Conservation (phyloP, 139 green algal genomes). For the Nannochloris sp. region DNA sequence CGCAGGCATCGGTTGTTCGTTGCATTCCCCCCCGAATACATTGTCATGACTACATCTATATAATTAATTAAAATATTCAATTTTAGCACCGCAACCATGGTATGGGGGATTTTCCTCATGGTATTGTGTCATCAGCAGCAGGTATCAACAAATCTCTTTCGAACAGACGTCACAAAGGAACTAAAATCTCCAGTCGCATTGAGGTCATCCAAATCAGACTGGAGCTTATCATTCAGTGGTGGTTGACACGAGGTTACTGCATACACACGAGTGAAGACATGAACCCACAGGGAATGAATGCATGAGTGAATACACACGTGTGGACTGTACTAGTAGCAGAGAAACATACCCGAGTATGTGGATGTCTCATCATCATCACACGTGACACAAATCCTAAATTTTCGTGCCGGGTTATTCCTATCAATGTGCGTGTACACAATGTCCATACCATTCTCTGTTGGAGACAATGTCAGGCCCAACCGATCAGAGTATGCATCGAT, state of each 20-base stretch:
- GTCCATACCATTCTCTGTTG: not conserved
- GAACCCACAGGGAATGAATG: too few relatives aligned
- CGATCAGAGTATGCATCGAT: conserved; percentile 12
- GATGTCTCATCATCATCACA: not conserved
- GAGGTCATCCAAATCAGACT: not conserved
- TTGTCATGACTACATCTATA: too few relatives aligned
- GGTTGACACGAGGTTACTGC: too few relatives aligned
- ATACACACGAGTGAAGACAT: too few relatives aligned
- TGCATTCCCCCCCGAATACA: too few relatives aligned
- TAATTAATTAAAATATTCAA: too few relatives aligned
- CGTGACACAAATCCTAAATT: not conserved
- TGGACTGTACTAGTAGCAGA: not conserved
- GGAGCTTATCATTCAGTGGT: not conserved
- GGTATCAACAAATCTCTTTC: conserved; percentile 12
- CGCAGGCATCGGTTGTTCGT: too few relatives aligned
- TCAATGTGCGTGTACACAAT: conserved; percentile 8
- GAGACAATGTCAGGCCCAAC: conserved; percentile 18
- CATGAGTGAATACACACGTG: too few relatives aligned
- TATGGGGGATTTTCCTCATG: too few relatives aligned
- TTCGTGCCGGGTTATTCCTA: not conserved
- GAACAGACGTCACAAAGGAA: conserved; percentile 18
- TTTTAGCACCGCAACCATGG: too few relatives aligned
- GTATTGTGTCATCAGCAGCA: too few relatives aligned
- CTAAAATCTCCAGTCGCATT: conserved; percentile 10
- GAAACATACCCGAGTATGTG: not conserved